Percentiles rank a stretch among this genome's conserved stretches.
phyloP scores from a whole-genome alignment of 75 land plant genomes.

The Pinus taeda region DNA sequence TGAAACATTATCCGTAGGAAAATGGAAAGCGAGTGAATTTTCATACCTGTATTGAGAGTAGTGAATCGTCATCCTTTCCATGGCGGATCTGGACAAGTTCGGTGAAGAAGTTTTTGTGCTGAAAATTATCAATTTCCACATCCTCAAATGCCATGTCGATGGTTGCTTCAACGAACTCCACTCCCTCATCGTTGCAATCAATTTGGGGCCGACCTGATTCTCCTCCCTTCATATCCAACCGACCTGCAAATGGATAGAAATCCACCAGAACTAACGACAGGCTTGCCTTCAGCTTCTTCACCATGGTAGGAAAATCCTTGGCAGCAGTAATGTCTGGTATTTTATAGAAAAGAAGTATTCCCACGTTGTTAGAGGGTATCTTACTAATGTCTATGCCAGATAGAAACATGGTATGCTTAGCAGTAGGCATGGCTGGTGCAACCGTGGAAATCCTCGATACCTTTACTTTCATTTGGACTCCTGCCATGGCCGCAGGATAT shows the following conservation, averaged over 20 bases:
- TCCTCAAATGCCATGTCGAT: no score
- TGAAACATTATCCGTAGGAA: no score
- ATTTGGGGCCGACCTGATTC: no score
- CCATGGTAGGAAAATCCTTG: background rate
- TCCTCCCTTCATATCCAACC: background rate
- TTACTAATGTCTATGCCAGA: slow-evolving; percentile 5
- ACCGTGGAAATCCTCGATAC: background rate
- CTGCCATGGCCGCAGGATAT: background rate
- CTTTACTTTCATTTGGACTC: background rate
- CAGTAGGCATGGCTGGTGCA: background rate
- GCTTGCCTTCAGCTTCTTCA: background rate
- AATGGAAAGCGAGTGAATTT: no score
- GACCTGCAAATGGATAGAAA: no score
- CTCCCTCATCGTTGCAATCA: no score
- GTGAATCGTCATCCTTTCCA: no score
- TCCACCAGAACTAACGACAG: slow-evolving; percentile 7
- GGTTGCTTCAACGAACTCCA: no score
- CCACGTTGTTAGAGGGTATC: background rate
- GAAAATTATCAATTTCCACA: no score
- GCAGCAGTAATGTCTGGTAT: no score
- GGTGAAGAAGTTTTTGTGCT: no score
- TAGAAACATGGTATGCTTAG: background rate
- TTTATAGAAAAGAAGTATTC: slow-evolving; percentile 5
- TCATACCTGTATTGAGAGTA: background rate
- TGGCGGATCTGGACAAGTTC: background rate